These are phyloP conservation scores for Mortierella sp. DNA, from an alignment of 371 early-diverging fungal genomes.

Conservation along the genomic window DNA sequence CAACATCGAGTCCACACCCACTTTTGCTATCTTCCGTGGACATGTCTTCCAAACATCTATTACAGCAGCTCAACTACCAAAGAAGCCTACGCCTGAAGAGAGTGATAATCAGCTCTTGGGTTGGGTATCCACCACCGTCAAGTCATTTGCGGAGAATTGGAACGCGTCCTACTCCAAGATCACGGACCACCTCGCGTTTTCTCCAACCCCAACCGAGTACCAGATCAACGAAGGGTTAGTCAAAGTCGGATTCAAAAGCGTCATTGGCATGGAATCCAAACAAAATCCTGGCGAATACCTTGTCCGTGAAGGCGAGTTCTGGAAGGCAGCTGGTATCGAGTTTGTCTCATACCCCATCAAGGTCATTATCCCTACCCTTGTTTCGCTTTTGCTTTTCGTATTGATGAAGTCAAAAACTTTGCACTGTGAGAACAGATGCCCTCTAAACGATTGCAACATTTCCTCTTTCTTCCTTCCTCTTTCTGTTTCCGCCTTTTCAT, in stretches of 20 bases:
- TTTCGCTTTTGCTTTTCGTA: no score
- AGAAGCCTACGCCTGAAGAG: conserved; percentile 30
- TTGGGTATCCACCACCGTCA: conserved; percentile 30
- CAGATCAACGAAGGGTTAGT: conserved; percentile 38
- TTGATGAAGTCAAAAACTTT: no score
- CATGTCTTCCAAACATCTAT: conserved; percentile 42
- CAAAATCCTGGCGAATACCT: conserved; percentile 40
- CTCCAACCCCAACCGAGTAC: conserved; percentile 39
- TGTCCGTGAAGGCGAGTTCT: conserved; percentile 28
- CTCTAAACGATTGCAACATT: conserved; percentile 16
- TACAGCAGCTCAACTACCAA: conserved; percentile 35
- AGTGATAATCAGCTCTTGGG: conserved; percentile 42
- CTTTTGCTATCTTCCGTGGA: conserved; percentile 42
- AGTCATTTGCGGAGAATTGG: conserved; percentile 35
- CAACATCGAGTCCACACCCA: conserved; percentile 33
- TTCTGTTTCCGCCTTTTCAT: not conserved
- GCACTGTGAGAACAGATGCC: conserved; percentile 25
- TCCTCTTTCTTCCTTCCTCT: not conserved
- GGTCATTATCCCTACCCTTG: conserved; percentile 16
- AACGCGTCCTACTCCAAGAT: conserved; percentile 50
- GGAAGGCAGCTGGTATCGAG: conserved; percentile 29
- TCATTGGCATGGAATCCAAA: conserved; percentile 51
- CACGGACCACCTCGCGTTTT: conserved; percentile 50
- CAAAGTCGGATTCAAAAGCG: conserved; percentile 48
- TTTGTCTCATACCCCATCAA: conserved; percentile 47